Evolutionary conservation across 306 rosid genomes (phyloP).

Genomic region (Lithocarpus polystachyus): DNA sequence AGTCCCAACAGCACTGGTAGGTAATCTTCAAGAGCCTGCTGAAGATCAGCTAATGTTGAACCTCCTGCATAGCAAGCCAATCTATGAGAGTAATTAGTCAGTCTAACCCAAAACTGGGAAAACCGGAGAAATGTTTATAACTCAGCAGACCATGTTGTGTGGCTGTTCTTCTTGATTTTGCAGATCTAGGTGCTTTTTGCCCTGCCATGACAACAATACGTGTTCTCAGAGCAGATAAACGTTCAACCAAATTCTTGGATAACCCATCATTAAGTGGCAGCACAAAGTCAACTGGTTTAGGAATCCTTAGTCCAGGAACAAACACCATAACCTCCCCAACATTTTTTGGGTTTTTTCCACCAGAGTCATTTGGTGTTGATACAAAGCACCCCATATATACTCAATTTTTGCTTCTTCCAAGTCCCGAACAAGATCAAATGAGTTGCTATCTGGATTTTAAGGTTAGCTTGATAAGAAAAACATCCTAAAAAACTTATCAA

Average conservation of each 20-base stretch:
- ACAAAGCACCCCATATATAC: constrained; percentile 84
- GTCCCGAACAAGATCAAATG: too few species aligned
- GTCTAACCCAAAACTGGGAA: too few species aligned
- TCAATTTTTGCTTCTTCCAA: too few species aligned
- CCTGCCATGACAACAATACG: constrained; percentile 90
- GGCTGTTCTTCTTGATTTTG: constrained; percentile 80
- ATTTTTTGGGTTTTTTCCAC: constrained; percentile 82
- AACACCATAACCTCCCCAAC: constrained; percentile 86
- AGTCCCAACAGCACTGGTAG: constrained; percentile 88
- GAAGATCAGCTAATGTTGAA: constrained; percentile 82
- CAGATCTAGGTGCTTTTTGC: constrained; percentile 86
- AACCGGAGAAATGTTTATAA: not conserved
- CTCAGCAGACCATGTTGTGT: constrained; percentile 69
- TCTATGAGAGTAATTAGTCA: not conserved
- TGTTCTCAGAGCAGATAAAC: constrained; percentile 79
- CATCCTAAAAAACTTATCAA: too few species aligned
- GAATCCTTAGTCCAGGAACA: constrained; percentile 90
- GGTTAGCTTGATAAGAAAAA: too few species aligned
- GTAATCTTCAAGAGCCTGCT: constrained; percentile 83
- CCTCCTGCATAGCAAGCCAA: constrained; percentile 55
- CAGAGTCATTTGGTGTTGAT: constrained; percentile 69
- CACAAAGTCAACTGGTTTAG: constrained; percentile 84
- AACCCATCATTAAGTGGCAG: constrained; percentile 62
- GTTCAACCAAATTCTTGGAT: constrained; percentile 76
- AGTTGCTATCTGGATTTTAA: too few species aligned